Evolutionary conservation across 139 green algal species (phyloP), one percentile per base, ranked within the genome.

Genomic region (Tetraselmis chui): DNA sequence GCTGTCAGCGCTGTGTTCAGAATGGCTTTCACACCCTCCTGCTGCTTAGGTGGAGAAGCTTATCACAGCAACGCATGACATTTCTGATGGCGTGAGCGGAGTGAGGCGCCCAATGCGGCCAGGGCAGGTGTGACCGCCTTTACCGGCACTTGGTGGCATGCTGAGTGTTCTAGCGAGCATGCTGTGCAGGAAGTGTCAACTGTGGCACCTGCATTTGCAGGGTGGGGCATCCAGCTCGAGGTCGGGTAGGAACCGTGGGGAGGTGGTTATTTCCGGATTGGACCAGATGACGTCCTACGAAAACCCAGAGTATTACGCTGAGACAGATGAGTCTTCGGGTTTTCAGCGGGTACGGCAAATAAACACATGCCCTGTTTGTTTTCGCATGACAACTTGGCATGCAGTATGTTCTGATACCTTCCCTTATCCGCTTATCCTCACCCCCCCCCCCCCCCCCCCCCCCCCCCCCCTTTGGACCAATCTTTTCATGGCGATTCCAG

Each of bases 31-130:
- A n/a, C n/a, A n/a, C n/a, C n/a, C n/a, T n/a, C n/a, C n/a, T n/a
- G n/a, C n/a, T n/a, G n/a, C n/a, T n/a, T 80, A 87, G 84, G 80
- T 87, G 29, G 29, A 80, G 76, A 59, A 84, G 77, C 25, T 87
- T 23, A 31, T 59, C 32, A 59, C 84, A 18, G 80, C 32, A 32
- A 82, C 84, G 23, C 31, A 80, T 28, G 59, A 31, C 23, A 80
- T 87, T 27, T 45, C 84, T 31, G 84, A 87, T 80, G 84, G 84
- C 24, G 80, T 87, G 11, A 67, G 18, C 45, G 45, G 45, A 18
- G 45, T 67, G 5, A 5, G 45, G 45, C 45, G 45, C 45, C 45
- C 45, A 5, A 67, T 67, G 45, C 45, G 45, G 45, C 45, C 45
- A 18, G 45, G 45, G 45, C n/a, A n/a, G n/a, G 45, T 67, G 45